Evolutionary conservation across 129 eudicot genomes (phyloP), one percentile per base, ranked within the genome.

Genomic region (Apium graveolens): DNA sequence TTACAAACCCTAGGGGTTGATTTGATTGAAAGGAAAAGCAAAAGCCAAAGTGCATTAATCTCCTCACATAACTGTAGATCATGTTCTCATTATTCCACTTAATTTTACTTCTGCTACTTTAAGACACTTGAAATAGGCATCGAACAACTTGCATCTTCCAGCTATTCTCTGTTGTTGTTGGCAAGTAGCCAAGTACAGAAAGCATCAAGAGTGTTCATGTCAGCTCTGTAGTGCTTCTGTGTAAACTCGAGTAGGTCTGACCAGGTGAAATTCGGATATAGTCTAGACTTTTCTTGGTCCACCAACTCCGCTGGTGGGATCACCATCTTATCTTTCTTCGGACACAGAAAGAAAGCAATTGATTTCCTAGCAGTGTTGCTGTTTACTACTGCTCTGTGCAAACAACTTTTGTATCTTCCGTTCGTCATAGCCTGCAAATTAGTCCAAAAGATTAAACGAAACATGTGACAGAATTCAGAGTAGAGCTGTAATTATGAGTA

Each of bases 351-450:
- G 86, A 88, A 93, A 66, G 96, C 98, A 48, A 93, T 87, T 9
- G 98, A 93, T 75, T 89, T 93, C 80, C 98, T 87, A 42, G 90
- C 80, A 48, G 79, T 85, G 63, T 77, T 79, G 82, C 68, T 90
- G 87, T 93, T 93, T 78, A 93, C 98, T 81, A 93, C 94, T 76
- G 98, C 98, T 55, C 97, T 86, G 81, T 92, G 97, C 74, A 92
- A 75, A 83, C 97, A 92, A 87, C 97, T 92, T 80, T 90, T 92
- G 84, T 88, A 88, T 81, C 93, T 90, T 81, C 89, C 90, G 60
- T 89, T 89, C 8, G 93, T 82, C 74, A 86, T 82, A 27, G 93
- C 93, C 93, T 89, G 83, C 78, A 83, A 60, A 60, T 26, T 24
- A 21, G 31, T 0, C 65, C 31, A 10, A 55, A 55, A 55, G 31